These are phyloP conservation scores for Colletotrichum cuscutae DNA, from an alignment of 2,329 filamentous ascomycete species.

Conservation along the genomic window DNA sequence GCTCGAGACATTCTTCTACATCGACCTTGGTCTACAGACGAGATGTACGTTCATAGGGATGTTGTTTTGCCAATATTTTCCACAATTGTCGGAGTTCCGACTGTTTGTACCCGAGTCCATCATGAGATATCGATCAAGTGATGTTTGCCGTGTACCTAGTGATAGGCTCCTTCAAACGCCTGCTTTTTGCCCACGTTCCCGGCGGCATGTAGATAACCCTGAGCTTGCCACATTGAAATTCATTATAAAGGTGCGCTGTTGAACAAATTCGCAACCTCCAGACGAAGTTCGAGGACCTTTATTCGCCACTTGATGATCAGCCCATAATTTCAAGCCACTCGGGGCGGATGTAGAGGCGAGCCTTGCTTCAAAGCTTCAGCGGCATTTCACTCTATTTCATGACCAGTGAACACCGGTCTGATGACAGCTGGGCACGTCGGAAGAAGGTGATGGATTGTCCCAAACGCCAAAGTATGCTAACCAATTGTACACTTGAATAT, in stretches of 20 bases:
- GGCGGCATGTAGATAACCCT: not conserved
- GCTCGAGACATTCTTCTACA: no score
- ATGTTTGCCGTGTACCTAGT: no score
- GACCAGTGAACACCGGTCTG: not conserved
- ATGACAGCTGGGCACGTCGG: not conserved
- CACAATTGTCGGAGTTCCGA: no score
- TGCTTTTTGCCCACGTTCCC: not conserved
- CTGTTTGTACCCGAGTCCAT: no score
- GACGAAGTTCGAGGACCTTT: no score
- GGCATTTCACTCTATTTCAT: not conserved
- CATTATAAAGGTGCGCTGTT: not conserved
- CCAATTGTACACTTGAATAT: slow-evolving; percentile 41
- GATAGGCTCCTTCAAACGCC: not conserved
- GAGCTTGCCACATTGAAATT: not conserved
- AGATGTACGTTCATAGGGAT: no score
- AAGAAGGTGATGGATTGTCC: slow-evolving; percentile 29
- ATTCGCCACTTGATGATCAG: no score
- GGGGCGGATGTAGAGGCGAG: not conserved
- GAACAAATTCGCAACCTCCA: not conserved
- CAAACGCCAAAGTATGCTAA: slow-evolving; percentile 32
- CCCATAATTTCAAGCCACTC: no score
- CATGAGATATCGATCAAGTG: no score
- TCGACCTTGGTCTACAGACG: no score
- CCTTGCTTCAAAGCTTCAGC: not conserved
- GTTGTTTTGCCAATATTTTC: no score